These are phyloP conservation scores for Lactarius sp. DNA, from an alignment of 768 basidiomycete species.

Conservation along the genomic window DNA sequence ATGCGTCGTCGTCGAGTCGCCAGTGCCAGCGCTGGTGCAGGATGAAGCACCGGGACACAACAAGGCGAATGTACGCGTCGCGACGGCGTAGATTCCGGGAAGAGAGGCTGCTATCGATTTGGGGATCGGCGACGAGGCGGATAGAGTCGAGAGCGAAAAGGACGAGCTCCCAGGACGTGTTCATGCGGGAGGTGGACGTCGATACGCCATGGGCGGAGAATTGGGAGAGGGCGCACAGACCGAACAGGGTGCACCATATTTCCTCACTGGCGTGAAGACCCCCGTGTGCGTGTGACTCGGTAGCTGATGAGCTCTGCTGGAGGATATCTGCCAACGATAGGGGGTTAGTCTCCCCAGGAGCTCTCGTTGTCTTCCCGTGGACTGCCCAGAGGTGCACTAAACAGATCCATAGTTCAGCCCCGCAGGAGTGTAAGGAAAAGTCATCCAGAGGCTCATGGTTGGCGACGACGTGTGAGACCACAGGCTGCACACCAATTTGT, in stretches of 20 bases:
- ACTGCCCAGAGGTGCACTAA: conserved; percentile 43
- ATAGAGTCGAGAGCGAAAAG: conserved; percentile 53
- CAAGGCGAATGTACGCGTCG: conserved; percentile 64
- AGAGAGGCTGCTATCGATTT: conserved; percentile 39
- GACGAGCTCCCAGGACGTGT: conserved; percentile 64
- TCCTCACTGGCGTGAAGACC: conserved; percentile 53
- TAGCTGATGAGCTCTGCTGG: conserved; percentile 35
- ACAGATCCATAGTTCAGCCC: conserved; percentile 70
- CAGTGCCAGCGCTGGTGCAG: conserved; percentile 72
- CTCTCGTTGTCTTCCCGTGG: conserved; percentile 19
- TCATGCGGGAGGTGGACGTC: conserved; percentile 38
- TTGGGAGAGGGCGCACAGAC: conserved; percentile 70
- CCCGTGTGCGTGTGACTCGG: conserved; percentile 25
- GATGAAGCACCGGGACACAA: conserved; percentile 69
- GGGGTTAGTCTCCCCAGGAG: conserved; percentile 32
- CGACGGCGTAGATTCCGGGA: conserved; percentile 44
- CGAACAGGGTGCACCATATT: conserved; percentile 68
- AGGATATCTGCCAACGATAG: conserved; percentile 39
- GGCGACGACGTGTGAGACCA: conserved; percentile 39
- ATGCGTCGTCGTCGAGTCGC: no score
- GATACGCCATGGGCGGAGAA: conserved; percentile 57
- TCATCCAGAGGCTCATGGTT: conserved; percentile 34
- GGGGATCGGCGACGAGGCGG: conserved; percentile 45
- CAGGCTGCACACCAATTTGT: conserved; percentile 45
- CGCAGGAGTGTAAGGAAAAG: conserved; percentile 38